Evolutionary conservation across 257 asterid species (phyloP).

Genomic region (Solanum acaule): DNA sequence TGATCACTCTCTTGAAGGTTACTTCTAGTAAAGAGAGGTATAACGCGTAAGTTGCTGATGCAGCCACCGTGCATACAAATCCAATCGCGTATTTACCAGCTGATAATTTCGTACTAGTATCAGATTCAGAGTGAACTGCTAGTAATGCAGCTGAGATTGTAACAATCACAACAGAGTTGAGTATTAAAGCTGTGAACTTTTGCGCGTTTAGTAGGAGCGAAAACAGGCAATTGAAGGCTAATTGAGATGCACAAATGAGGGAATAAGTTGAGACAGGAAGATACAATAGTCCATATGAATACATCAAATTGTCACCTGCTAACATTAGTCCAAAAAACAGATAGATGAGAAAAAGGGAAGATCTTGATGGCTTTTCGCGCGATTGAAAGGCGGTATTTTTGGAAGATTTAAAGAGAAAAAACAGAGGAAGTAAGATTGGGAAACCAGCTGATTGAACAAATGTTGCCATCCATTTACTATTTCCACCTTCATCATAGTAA

Average conservation of each 20-base stretch:
- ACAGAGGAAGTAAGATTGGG: slow-evolving; percentile 19
- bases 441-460: slow-evolving; percentile 27
- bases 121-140: slow-evolving; percentile 21
- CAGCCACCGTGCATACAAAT: slow-evolving; percentile 19
- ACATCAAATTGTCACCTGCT: slow-evolving; percentile 29
- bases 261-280: slow-evolving; percentile 37
- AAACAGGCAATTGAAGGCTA: slow-evolving; percentile 27
- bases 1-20: slow-evolving; percentile 15
- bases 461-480: slow-evolving; percentile 40
- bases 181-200: slow-evolving; percentile 21
- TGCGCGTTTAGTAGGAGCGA: slow-evolving; percentile 26
- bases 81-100: slow-evolving; percentile 15
- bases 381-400: neutral
- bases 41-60: slow-evolving; percentile 20
- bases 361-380: neutral
- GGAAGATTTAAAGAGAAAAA: slow-evolving; percentile 2
- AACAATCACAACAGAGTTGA: slow-evolving; percentile 26
- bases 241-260: slow-evolving; percentile 25
- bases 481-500: slow-evolving; percentile 30
- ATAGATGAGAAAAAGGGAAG: slow-evolving; percentile 2
- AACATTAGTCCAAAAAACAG: slow-evolving; percentile 18
- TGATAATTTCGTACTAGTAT: neutral
- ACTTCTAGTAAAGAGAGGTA: slow-evolving; percentile 14
- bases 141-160: slow-evolving; percentile 28
- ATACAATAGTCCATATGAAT: slow-evolving; percentile 21